These are phyloP conservation scores for Diaporthe helianthi DNA, from an alignment of 2,329 filamentous ascomycete genomes.

Conservation along the genomic window DNA sequence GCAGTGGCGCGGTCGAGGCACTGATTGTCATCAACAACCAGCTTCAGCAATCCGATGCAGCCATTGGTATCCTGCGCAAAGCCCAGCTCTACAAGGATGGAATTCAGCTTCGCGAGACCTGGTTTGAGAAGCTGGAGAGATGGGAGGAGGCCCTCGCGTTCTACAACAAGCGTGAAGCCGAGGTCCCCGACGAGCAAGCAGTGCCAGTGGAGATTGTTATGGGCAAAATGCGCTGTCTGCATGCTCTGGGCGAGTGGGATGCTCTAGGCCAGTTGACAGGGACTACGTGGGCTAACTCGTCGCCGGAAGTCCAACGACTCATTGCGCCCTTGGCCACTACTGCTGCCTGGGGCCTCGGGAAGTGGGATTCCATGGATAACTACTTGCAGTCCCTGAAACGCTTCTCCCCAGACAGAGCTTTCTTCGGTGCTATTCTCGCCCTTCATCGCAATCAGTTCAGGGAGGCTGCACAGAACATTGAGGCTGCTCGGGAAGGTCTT, in stretches of 20 bases:
- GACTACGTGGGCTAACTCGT: constrained; percentile 92
- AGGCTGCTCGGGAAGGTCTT: constrained; percentile 89
- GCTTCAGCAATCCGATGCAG: constrained; percentile 96
- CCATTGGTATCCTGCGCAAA: constrained; percentile 95
- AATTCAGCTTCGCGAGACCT: constrained; percentile 95
- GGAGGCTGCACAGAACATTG: constrained; percentile 86
- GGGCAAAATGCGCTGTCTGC: constrained; percentile 99
- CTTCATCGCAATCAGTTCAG: constrained; percentile 96
- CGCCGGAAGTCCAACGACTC: constrained; percentile 83
- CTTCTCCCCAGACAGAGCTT: constrained; percentile 90
- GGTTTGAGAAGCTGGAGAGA: constrained; percentile 97
- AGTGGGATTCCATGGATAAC: constrained; percentile 98
- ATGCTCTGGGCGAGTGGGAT: constrained; percentile 98
- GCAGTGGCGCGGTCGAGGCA: constrained; percentile 92
- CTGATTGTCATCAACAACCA: constrained; percentile 99
- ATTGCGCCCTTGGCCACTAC: constrained; percentile 95
- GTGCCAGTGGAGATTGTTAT: constrained; percentile 92
- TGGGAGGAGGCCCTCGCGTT: constrained; percentile 97
- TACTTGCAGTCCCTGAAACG: constrained; percentile 96
- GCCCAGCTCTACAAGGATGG: constrained; percentile 93
- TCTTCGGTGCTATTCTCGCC: constrained; percentile 95
- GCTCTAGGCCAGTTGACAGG: constrained; percentile 86
- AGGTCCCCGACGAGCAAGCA: constrained; percentile 63
- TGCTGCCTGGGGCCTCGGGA: constrained; percentile 93
- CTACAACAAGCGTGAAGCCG: constrained; percentile 84